Base-by-base conservation (phyloP, 2,329 filamentous ascomycete genomes). In the Neonectria punicea region DNA sequence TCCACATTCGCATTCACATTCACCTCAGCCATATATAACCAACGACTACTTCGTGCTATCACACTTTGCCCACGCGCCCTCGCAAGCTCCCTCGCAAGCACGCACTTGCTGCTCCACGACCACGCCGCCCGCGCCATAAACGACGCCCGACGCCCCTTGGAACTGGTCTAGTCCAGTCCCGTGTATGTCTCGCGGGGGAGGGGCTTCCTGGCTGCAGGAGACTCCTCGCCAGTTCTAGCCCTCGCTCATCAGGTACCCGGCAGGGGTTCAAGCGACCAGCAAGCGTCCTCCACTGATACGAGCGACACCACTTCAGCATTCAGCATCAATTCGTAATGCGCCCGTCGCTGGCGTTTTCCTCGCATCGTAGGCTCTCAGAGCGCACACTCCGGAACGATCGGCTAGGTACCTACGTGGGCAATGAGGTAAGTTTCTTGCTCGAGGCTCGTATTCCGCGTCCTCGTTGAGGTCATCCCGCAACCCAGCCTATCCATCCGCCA, bases 281-380 rank as follows among this genome's bases (percentile, higher is more conserved):
- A 16, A 25, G 25, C 25, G 25, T 25, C 25, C 25, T 25, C 28
- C 36, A 18, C 25, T 28, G 50, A 62, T 57, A 62, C 53, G 61
- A 41, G 49, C 30, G 9, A 28, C 30, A 28, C 30, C 30, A 47
- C 14, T 18, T 39, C 53, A 20, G 28, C 46, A 43, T 22, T 56
- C 50, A 43, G 28, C 46, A 43, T 41, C 44, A 55, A 43, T 39
- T 55, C 44, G 49, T 61, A 22, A 44, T n/a, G 53, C 44, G 25
- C 32, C 59, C 53, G 47, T 58, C 44, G 53, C 22, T 39, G 53
- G 70, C 68, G 58, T 47, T 55, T 53, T 53, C n/a, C 59, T 60
- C 51, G 57, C 46, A 56, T 46, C 18, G 61, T 34, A 44, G 41
- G 46, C 47, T 56, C 66, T 53, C 59, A 47, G 69, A 67, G 63